Evolutionary conservation across 352 stramenopile species (phyloP).

Genomic region (Lagenidium sp.): DNA sequence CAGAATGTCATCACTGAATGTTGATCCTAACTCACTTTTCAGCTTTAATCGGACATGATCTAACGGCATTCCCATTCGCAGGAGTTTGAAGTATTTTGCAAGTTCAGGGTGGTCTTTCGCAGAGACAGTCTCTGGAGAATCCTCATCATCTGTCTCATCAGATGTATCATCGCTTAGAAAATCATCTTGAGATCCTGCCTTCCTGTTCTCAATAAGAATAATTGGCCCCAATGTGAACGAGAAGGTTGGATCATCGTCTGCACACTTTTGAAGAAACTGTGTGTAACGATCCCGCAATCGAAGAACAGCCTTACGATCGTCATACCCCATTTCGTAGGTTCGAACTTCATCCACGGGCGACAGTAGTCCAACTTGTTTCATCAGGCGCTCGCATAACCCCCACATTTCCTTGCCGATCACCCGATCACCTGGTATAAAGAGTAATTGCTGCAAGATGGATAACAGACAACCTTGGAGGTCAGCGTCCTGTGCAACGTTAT

Average conservation of each 20-base stretch:
- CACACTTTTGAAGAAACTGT: slow-evolving; percentile 56
- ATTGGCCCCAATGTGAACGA: slow-evolving; percentile 61
- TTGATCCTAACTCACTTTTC: slow-evolving; percentile 43
- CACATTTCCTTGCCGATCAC: slow-evolving; percentile 86
- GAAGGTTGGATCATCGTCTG: slow-evolving; percentile 61
- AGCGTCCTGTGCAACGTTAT: slow-evolving; percentile 42
- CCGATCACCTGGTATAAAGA: slow-evolving; percentile 74
- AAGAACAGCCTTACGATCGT: slow-evolving; percentile 71
- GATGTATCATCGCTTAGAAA: slow-evolving; percentile 38
- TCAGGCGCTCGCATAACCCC: slow-evolving; percentile 63
- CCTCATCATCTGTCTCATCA: slow-evolving; percentile 64
- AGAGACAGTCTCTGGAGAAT: slow-evolving; percentile 18
- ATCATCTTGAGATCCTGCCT: slow-evolving; percentile 40
- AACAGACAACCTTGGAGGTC: slow-evolving; percentile 65
- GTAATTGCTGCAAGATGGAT: slow-evolving; percentile 76
- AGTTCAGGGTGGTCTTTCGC: slow-evolving; percentile 60
- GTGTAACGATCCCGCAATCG: slow-evolving; percentile 72
- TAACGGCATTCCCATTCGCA: slow-evolving; percentile 73
- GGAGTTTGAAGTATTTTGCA: slow-evolving; percentile 73
- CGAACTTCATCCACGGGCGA: slow-evolving; percentile 75
- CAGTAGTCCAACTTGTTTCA: slow-evolving; percentile 70
- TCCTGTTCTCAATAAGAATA: slow-evolving; percentile 66
- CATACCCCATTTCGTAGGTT: slow-evolving; percentile 70
- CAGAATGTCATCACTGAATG: slow-evolving; percentile 48
- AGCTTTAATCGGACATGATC: slow-evolving; percentile 64